Percentiles rank a stretch among this genome's conserved stretches.
phyloP scores from a whole-genome alignment of 345 rosid genomes.

The Aegle marmelos region DNA sequence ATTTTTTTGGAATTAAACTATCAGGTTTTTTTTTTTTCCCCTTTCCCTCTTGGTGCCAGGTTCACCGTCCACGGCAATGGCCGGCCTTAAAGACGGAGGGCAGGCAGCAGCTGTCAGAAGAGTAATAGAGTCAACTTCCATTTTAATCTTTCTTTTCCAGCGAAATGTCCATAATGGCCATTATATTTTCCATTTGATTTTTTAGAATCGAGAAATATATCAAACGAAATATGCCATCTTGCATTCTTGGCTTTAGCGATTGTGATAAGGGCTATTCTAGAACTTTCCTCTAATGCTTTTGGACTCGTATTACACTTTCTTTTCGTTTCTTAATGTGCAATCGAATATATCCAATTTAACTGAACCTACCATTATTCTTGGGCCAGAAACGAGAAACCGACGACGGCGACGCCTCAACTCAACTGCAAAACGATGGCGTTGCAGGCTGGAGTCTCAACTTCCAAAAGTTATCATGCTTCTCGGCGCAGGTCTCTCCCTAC shows the following conservation, averaged over 20 bases:
- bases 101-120: not conserved
- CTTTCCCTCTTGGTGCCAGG: not conserved
- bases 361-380: not conserved
- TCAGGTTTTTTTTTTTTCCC: not conserved
- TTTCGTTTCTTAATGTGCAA: not conserved
- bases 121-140: not conserved
- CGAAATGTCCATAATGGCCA: not conserved
- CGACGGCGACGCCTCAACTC: not conserved
- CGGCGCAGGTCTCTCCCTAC: constrained; percentile 63
- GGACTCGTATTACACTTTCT: not conserved
- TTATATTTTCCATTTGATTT: not conserved
- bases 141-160: not conserved
- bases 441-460: constrained; percentile 79
- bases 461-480: constrained; percentile 79
- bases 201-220: not conserved
- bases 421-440: constrained; percentile 56
- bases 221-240: too few relatives aligned
- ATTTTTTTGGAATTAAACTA: too few relatives aligned
- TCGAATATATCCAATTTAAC: not conserved
- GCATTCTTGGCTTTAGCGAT: not conserved
- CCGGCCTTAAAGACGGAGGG: not conserved
- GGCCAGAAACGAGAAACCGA: not conserved
- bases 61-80: not conserved
- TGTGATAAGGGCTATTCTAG: not conserved
- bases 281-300: not conserved